A percentile compares a stretch with the other conserved stretches of the same genome.
Conservation (phyloP, 75 land plant genomes). For the Gnetum montanum region DNA sequence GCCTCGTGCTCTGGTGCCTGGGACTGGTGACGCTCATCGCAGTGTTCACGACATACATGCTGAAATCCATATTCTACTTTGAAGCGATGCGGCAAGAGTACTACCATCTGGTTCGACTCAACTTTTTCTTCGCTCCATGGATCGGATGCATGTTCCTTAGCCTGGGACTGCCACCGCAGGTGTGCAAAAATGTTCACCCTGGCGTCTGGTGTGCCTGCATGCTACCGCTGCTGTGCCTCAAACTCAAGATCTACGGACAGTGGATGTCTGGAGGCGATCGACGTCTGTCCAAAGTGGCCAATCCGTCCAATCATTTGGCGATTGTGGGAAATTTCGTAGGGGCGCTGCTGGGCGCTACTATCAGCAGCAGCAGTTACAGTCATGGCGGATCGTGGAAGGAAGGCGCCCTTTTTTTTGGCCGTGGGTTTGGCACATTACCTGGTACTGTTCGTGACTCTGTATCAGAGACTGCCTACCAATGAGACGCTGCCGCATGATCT, state of each 20-base stretch:
- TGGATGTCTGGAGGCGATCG: constrained; percentile 92
- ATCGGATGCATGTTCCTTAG: constrained; percentile 78
- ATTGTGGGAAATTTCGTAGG: constrained; percentile 90
- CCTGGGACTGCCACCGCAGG: constrained; percentile 34
- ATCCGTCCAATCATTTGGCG: constrained; percentile 82
- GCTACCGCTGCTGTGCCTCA: constrained; percentile 52
- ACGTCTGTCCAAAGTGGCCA: constrained; percentile 81
- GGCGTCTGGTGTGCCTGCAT: constrained; percentile 64
- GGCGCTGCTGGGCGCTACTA: constrained; percentile 64
- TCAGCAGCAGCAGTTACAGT: too few relatives aligned
- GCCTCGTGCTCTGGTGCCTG: constrained; percentile 59
- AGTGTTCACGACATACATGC: constrained; percentile 39
- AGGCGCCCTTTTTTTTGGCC: constrained; percentile 76
- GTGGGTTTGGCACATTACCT: constrained; percentile 84
- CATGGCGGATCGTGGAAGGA: constrained; percentile 57
- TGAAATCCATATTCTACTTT: constrained; percentile 62
- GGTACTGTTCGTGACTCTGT: constrained; percentile 79
- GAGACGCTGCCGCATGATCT: constrained; percentile 83
- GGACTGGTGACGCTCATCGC: constrained; percentile 33
- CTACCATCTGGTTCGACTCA: constrained; percentile 78
- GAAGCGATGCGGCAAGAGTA: constrained; percentile 84
- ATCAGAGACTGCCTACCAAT: constrained; percentile 80
- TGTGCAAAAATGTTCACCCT: constrained; percentile 35
- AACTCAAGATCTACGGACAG: constrained; percentile 88
- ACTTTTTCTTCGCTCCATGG: constrained; percentile 98